Evolutionary conservation across 1,139 yeast genomes (phyloP), one percentile per base, ranked within the genome.

Genomic region (Hyphopichia buzzinii): DNA sequence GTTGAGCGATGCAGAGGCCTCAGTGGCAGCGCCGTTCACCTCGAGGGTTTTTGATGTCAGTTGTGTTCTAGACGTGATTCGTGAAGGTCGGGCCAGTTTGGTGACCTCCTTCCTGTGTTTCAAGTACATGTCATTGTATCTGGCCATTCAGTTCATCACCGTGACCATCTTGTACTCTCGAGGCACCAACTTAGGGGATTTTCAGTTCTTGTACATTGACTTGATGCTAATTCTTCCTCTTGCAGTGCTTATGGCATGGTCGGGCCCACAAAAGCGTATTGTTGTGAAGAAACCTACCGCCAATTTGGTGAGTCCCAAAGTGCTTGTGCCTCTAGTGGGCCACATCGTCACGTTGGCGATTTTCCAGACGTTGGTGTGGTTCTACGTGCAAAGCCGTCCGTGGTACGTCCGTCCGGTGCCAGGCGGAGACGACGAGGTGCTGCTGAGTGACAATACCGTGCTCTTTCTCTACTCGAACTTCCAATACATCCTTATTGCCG

Each of bases 21-120:
- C 96, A 4, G 97, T 94, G 15, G 98, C 98, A 1, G 97, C 98
- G 0, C 98, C 99, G 2, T 92, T 92, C 57, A 94, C 99, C 0
- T 87, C 96, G 1, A 74, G 94, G 34, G 62, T 77, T 1, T 92
- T 92, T 62, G 96, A 92, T 49, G 89, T 92, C 29, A 81, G 96
- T 2, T 92, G 98, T 65, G 96, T 92, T 19, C 64, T 88, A 46
- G 89, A 87, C 54, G 92, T 94, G 4, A 88, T 92, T 41, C 81
- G 78, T 50, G 98, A 94, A 59, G 99, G 99, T 10, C 74, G 99
- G 44, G 92, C 96, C 2, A 84, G 97, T 30, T 69, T 92, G 52
- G 96, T 90, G 11, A 92, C 99, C 1, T 85, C 96, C 46, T 92
- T 92, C 62, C 82, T 96, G 24, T 92, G 98, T 60, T 92, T 92